phyloP scores from a whole-genome alignment of 2,329 filamentous ascomycete genomes.

The Hymenotorrendiella dingleyae region DNA sequence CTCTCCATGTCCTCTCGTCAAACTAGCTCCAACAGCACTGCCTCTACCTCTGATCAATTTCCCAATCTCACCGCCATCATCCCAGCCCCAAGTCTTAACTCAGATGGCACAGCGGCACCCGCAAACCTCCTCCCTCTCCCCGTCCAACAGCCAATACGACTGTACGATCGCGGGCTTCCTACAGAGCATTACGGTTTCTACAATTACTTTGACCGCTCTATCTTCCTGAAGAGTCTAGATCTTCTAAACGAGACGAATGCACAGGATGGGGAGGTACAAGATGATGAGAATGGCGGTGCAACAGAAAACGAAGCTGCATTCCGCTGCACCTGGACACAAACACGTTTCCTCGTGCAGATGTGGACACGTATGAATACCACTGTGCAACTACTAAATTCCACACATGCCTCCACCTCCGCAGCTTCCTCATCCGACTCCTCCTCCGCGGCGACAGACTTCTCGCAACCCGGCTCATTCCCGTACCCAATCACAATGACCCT shows the following conservation, averaged over 20 bases:
- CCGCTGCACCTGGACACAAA: constrained; percentile 53
- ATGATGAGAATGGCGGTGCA: constrained; percentile 51
- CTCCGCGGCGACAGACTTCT: constrained; percentile 25
- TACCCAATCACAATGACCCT: constrained; percentile 56
- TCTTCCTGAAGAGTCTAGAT: constrained; percentile 64
- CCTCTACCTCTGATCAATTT: constrained; percentile 17
- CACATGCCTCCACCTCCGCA: constrained; percentile 9
- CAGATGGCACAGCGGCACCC: constrained; percentile 66
- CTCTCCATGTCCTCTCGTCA: constrained; percentile 9
- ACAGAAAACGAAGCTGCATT: constrained; percentile 46
- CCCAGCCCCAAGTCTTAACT: constrained; percentile 54
- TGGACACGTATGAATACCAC: constrained; percentile 50
- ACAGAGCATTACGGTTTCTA: constrained; percentile 94
- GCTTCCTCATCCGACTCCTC: too few species aligned
- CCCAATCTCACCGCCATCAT: constrained; percentile 48
- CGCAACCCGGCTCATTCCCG: constrained; percentile 52
- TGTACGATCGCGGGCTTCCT: constrained; percentile 75
- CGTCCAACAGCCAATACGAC: constrained; percentile 69
- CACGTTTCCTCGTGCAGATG: constrained; percentile 58
- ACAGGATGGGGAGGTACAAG: constrained; percentile 35
- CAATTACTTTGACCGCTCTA: constrained; percentile 80
- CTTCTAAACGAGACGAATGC: constrained; percentile 39
- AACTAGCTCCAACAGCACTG: constrained; percentile 11
- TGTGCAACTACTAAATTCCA: constrained; percentile 35
- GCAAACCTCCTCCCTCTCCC: constrained; percentile 68